Evolutionary conservation across 2,329 filamentous ascomycete species (phyloP).

Genomic region (Penicillium hesseltinei): DNA sequence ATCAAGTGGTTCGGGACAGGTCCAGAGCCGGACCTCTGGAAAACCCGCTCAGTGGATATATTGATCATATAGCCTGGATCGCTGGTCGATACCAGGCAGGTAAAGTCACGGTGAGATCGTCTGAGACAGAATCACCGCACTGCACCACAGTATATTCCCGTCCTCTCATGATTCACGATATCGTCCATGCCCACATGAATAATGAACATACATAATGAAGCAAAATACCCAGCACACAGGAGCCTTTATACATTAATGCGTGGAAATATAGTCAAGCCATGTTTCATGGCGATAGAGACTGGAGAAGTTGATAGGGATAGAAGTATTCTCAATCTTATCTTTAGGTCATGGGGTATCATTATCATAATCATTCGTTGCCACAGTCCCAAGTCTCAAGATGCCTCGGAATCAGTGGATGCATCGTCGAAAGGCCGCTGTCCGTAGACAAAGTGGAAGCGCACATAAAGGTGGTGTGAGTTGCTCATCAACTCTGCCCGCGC

Average conservation of each 20-base stretch:
- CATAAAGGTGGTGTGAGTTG: slow-evolving; percentile 29
- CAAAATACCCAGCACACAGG: slow-evolving; percentile 6
- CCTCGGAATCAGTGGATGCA: background rate
- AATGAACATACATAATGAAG: slow-evolving; percentile 2
- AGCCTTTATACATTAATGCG: slow-evolving; percentile 14
- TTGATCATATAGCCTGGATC: slow-evolving; percentile 1
- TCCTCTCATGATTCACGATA: background rate
- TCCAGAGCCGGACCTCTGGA: slow-evolving; percentile 2
- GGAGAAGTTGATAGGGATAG: background rate
- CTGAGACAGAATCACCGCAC: background rate
- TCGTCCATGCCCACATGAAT: background rate
- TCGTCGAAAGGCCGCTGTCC: slow-evolving; percentile 30
- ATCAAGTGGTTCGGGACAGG: background rate
- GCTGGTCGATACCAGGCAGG: slow-evolving; percentile 3
- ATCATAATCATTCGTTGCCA: background rate
- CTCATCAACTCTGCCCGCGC: slow-evolving; percentile 29
- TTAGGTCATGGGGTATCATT: slow-evolving; percentile 1
- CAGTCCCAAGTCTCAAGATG: background rate
- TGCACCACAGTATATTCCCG: background rate
- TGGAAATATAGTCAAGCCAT: slow-evolving; percentile 11
- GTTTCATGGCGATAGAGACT: slow-evolving; percentile 1
- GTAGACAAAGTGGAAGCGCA: slow-evolving; percentile 34
- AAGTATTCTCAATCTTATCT: background rate
- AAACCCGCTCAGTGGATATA: background rate
- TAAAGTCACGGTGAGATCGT: background rate